Conservation (phyloP, 176 grass and related monocot species). For the Hsuehochloa calcarea region DNA sequence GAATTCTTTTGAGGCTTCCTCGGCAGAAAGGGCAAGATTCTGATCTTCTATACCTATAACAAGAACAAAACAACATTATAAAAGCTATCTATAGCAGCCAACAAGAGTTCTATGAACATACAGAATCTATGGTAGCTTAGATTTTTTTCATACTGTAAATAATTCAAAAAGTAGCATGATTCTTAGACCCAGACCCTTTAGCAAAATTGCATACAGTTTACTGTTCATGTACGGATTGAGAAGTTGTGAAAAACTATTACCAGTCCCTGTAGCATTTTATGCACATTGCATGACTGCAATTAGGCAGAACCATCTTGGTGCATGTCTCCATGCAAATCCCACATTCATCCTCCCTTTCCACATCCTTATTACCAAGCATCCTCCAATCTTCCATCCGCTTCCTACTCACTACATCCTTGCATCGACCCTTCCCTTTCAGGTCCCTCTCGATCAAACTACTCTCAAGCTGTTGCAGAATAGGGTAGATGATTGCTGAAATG, state of each 20-base stretch:
- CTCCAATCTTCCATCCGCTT: constrained; percentile 66
- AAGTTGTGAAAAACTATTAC: constrained; percentile 27
- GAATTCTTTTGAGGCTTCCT: constrained; percentile 60
- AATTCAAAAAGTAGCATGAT: neutral
- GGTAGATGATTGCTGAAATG: constrained; percentile 69
- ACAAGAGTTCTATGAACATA: neutral
- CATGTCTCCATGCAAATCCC: constrained; percentile 75
- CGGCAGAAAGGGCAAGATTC: constrained; percentile 66
- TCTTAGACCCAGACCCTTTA: neutral
- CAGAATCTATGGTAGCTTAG: too few relatives aligned
- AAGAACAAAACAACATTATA: neutral
- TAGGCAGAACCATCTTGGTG: constrained; percentile 80
- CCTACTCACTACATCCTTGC: constrained; percentile 50
- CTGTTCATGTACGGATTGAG: neutral
- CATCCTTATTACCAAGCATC: constrained; percentile 51
- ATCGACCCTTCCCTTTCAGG: constrained; percentile 48
- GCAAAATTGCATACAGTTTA: neutral
- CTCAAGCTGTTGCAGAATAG: constrained; percentile 72
- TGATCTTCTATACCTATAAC: constrained; percentile 55
- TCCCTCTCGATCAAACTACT: constrained; percentile 48
- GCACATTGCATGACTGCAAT: constrained; percentile 81
- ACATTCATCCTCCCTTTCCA: constrained; percentile 71
- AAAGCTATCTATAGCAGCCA: neutral
- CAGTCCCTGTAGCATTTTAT: constrained; percentile 79
- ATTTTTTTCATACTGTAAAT: neutral